Base-by-base conservation (phyloP, 1,284 basidiomycete species). In the Cryptococcus sp. region DNA sequence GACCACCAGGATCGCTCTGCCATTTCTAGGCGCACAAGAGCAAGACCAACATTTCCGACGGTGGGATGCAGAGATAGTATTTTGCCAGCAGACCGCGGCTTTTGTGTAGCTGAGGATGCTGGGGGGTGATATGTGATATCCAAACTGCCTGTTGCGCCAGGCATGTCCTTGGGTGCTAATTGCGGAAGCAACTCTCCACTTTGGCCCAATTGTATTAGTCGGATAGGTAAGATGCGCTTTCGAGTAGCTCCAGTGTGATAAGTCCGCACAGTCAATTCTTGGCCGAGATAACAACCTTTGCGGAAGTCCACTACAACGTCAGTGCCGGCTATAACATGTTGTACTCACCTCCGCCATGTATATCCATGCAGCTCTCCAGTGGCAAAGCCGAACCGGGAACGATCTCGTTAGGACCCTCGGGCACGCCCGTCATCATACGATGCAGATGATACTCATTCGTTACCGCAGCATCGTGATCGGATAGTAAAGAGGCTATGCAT, bases 221-320 rank as follows among this genome's bases (percentile, higher is more conserved):
- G 71, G 1, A 97, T 84, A 3, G 94, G 93, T 8, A 95, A 79
- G 47, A 95, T 88, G 19, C 96, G 87, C 78, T 99, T 99, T 57
- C 96, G 83, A 25, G 97, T 82, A 16, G 90, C 85, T 7, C 96
- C 96, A 1, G 90, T 97, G 74, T 97, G 93, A 75, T 96, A 95
- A 22, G 95, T 98, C 29, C 96, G 85, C 2, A 97, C 94, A 0
- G 95, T 98, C 43, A 99, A 81, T 71, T 99, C 96, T 80, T 99
- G 96, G 3, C 96, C 96, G 1, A 99, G 87, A 72, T 98, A 99
- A 76, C 96, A 99, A 6, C 96, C 96, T 79, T 99, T 99, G 50
- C 90, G 83, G 75, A 97, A 97, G 77, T 98, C 93, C 68, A 99
- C 93, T 94, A 44, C 20, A n/a, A 25, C 25, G 41, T 44, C 13